Evolutionary conservation across 768 basidiomycete genomes (phyloP), one percentile per base, ranked within the genome.

Genomic region (Russula earlei): DNA sequence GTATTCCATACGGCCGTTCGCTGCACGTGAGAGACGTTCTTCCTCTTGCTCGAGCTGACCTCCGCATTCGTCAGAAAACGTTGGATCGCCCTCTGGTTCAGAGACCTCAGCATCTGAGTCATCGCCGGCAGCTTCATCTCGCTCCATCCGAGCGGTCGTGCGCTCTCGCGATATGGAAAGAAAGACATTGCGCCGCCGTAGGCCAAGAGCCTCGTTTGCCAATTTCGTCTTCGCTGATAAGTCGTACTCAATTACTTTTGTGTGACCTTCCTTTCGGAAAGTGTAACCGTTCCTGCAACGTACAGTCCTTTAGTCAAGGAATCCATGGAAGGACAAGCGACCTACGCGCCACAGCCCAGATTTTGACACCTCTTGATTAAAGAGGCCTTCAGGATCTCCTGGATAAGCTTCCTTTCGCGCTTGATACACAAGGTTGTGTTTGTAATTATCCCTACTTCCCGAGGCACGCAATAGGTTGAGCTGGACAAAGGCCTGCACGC

Each of bases 161-260:
- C 42, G 52, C 37, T 63, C 55, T 66, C 66, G 52, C 37, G 59
- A 67, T 81, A 79, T 56, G 72, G 72, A 46, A 76, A 70, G 45
- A 17, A 95, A 74, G 15, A 96, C 87, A 67, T 94, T 77, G 14
- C 85, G 88, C n/a, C 90, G 81, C 62, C 74, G 81, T 53, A 84
- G 67, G 12, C 77, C 72, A 10, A 79, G 51, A 17, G 79, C 75
- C 5, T 67, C 64, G 66, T 84, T 78, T 38, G 73, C 69, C 43
- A 68, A 76, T 69, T 89, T 92, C 67, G 91, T 84, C 69, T 92
- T 95, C 2, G 68, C 49, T 6, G 89, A 75, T 31, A 98, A 77
- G 63, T 94, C 93, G 66, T 91, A 90, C 72, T 98, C 93, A 66
- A 98, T 85, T 53, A 99, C 79, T 72, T 97, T 98, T 49, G 87